phyloP scores from a whole-genome alignment of 1,284 basidiomycete genomes.

The Neolentinus lepideus region DNA sequence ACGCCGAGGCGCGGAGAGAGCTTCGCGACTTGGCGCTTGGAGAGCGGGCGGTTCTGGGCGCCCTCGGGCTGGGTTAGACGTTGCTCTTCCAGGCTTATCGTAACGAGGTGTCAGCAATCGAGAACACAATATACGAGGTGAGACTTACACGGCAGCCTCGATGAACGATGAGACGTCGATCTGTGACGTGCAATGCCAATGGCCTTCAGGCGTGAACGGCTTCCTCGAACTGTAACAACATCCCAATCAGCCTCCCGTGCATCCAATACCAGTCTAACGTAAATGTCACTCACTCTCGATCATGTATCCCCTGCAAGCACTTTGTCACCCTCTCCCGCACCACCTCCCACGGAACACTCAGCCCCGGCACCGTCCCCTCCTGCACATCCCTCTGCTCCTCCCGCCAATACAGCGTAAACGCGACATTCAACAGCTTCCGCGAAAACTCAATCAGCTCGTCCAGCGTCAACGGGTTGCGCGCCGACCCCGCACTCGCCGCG shows the following conservation, averaged over 20 bases:
- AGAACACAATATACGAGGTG: neutral
- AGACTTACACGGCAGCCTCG: slow-evolving; percentile 76
- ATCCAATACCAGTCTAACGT: too few relatives aligned
- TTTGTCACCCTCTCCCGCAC: slow-evolving; percentile 67
- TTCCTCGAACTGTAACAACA: slow-evolving; percentile 58
- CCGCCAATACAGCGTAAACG: slow-evolving; percentile 76
- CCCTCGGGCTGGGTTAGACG: slow-evolving; percentile 29
- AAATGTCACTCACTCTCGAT: slow-evolving; percentile 78
- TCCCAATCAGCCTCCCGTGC: neutral
- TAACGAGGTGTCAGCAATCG: neutral
- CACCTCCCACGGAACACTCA: slow-evolving; percentile 48
- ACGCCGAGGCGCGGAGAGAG: slow-evolving; percentile 84
- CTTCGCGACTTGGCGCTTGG: slow-evolving; percentile 69
- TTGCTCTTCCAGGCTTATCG: slow-evolving; percentile 50
- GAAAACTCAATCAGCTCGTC: slow-evolving; percentile 78
- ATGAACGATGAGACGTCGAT: slow-evolving; percentile 84
- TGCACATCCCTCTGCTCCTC: slow-evolving; percentile 43
- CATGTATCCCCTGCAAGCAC: slow-evolving; percentile 75
- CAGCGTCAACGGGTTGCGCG: slow-evolving; percentile 70
- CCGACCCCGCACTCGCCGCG: slow-evolving; percentile 16
- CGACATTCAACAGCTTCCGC: slow-evolving; percentile 68
- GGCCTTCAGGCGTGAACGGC: slow-evolving; percentile 72
- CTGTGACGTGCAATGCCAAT: slow-evolving; percentile 82
- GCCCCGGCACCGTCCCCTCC: slow-evolving; percentile 34
- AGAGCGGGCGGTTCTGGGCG: slow-evolving; percentile 32